These are phyloP conservation scores for Tardiomyces blankii DNA, from an alignment of 1,139 yeast species.

Conservation along the genomic window DNA sequence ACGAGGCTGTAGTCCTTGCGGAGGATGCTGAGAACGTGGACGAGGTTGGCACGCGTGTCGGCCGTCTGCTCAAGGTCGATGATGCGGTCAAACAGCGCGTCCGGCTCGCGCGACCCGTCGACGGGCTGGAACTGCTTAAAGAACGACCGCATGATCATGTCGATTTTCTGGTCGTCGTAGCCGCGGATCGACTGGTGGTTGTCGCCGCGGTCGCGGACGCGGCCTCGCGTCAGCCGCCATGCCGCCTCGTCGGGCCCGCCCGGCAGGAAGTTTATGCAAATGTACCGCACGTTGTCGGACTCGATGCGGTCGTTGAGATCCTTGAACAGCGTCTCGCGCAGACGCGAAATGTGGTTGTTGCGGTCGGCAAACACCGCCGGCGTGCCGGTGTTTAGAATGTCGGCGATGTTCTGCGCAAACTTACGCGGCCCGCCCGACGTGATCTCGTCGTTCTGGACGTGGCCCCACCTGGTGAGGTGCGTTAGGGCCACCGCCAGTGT, in stretches of 20 bases:
- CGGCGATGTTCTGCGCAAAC: constrained; percentile 9
- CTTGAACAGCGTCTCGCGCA: constrained; percentile 55
- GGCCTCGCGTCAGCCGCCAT: constrained; percentile 37
- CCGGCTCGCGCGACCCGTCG: constrained; percentile 41
- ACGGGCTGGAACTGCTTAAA: constrained; percentile 58
- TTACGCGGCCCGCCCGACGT: constrained; percentile 12
- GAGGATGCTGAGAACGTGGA: constrained; percentile 40
- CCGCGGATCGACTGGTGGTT: constrained; percentile 79
- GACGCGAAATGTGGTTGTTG: constrained; percentile 65
- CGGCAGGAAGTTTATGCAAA: constrained; percentile 63
- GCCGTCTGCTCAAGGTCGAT: constrained; percentile 45
- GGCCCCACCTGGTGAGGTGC: constrained; percentile 52
- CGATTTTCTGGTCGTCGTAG: constrained; percentile 38
- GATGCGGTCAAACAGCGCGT: constrained; percentile 50
- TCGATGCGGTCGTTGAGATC: constrained; percentile 29
- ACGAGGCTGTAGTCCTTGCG: constrained; percentile 3
- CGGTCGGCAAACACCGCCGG: constrained; percentile 68
- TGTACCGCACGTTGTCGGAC: constrained; percentile 34
- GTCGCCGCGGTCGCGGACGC: constrained; percentile 69
- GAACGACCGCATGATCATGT: constrained; percentile 63
- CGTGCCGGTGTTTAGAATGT: constrained; percentile 20
- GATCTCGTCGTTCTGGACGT: constrained; percentile 79
- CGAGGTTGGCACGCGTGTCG: constrained; percentile 10
- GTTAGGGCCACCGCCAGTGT: constrained; percentile 58
- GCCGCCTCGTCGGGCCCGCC: constrained; percentile 18